phyloP scores from a whole-genome alignment of 345 rosid genomes.

The Psidium friedrichsthalianum region DNA sequence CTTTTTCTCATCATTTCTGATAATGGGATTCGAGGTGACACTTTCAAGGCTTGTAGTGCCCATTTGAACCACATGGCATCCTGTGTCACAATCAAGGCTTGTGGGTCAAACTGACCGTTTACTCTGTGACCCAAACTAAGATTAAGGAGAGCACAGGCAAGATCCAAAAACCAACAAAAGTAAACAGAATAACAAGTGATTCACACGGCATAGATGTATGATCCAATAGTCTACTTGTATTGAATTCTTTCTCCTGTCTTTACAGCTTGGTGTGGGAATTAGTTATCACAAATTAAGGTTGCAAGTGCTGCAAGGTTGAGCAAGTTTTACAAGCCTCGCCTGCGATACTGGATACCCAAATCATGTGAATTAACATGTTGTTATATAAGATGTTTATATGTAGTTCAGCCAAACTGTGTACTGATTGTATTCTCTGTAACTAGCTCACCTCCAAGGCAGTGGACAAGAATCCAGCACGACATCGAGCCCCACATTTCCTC shows the following conservation, averaged over 20 bases:
- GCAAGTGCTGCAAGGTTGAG: neutral
- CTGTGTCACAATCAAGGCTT: neutral
- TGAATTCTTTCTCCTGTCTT: neutral
- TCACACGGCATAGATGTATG: neutral
- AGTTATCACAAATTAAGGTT: neutral
- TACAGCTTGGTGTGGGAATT: neutral
- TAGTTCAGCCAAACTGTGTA: neutral
- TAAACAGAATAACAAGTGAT: neutral
- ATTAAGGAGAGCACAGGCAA: neutral
- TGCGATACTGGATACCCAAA: neutral
- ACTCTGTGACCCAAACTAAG: neutral
- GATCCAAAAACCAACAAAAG: neutral
- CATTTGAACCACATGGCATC: neutral
- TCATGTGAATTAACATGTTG: neutral
- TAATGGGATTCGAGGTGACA: neutral
- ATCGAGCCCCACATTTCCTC: constrained; percentile 59
- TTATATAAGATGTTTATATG: neutral
- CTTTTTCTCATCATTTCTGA: neutral
- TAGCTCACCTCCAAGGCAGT: constrained; percentile 68
- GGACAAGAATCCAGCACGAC: constrained; percentile 53
- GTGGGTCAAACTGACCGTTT: neutral
- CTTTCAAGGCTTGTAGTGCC: neutral
- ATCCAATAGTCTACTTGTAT: neutral
- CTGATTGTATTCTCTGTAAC: neutral
- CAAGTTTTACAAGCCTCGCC: neutral